phyloP scores from a whole-genome alignment of 352 stramenopile species.

The Pythium pyrilobum region DNA sequence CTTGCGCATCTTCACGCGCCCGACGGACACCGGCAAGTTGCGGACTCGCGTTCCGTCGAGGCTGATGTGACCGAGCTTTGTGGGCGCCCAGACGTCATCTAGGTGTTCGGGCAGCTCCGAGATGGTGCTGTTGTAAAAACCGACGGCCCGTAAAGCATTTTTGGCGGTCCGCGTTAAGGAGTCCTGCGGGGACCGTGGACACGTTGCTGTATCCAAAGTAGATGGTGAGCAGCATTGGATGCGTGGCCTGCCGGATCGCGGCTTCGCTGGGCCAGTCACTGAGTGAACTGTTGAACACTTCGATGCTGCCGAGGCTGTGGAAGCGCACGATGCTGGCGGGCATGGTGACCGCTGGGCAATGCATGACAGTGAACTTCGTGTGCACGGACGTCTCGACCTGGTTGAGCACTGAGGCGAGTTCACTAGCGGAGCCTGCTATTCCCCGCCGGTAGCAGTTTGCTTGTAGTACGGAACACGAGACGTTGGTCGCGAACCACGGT shows the following conservation, averaged over 20 bases:
- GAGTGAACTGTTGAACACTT: conserved; percentile 4
- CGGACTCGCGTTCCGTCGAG: conserved; percentile 1
- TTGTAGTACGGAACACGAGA: background rate
- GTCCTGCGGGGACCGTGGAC: background rate
- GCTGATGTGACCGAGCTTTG: background rate
- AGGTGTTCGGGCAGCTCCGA: background rate
- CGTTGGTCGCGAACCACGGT: background rate
- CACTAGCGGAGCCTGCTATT: background rate
- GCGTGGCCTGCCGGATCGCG: background rate
- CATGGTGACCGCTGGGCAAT: background rate
- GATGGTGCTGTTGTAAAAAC: background rate
- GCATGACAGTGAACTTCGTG: background rate
- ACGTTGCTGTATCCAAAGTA: background rate
- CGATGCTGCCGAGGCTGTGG: background rate
- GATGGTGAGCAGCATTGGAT: background rate
- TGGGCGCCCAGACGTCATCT: conserved; percentile 1
- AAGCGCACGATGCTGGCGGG: background rate
- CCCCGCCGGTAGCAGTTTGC: background rate
- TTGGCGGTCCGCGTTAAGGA: background rate
- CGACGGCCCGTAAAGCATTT: background rate
- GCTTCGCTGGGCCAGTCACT: conserved; percentile 3
- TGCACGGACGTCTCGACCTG: background rate
- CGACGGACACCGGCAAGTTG: background rate
- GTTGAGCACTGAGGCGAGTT: background rate
- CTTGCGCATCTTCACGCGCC: background rate